Conservation (phyloP, 768 basidiomycete species). For the Cystoderma amianthinum region DNA sequence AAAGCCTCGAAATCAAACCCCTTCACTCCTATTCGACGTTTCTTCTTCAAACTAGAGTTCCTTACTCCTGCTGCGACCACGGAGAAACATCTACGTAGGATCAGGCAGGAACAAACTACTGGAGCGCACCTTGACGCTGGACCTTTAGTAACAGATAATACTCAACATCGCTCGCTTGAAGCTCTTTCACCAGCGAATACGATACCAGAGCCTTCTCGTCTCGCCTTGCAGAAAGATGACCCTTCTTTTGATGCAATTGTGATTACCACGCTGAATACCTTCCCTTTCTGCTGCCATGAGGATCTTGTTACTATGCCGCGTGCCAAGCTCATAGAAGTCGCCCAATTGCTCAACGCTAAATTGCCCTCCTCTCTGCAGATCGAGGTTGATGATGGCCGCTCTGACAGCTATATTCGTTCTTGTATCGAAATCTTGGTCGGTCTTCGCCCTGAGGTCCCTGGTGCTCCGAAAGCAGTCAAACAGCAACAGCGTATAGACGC, state of each 20-base stretch:
- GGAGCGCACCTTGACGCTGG: constrained; percentile 2
- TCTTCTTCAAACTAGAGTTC: constrained; percentile 32
- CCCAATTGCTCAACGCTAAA: constrained; percentile 44
- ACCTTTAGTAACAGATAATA: background rate
- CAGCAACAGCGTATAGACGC: constrained; percentile 7
- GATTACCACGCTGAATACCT: constrained; percentile 49
- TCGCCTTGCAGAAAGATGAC: constrained; percentile 60
- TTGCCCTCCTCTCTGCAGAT: constrained; percentile 50
- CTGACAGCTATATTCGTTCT: constrained; percentile 37
- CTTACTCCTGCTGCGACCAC: constrained; percentile 15
- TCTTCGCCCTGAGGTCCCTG: constrained; percentile 31
- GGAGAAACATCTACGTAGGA: constrained; percentile 18
- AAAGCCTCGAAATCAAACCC: constrained; percentile 1
- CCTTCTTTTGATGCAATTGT: constrained; percentile 46
- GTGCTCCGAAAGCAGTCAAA: constrained; percentile 25
- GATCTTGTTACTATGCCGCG: constrained; percentile 63
- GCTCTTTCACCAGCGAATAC: background rate
- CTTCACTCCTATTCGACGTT: constrained; percentile 30
- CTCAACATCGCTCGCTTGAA: background rate
- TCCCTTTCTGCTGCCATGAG: constrained; percentile 72
- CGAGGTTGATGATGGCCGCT: constrained; percentile 19
- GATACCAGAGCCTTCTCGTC: constrained; percentile 18
- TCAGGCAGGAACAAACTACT: constrained; percentile 6
- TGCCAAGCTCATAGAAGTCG: constrained; percentile 44
- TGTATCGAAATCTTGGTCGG: constrained; percentile 60